Percentiles rank a stretch among this genome's conserved stretches.
Conservation (phyloP, 495 filamentous ascomycete genomes). For the Aspergillus homomorphus region DNA sequence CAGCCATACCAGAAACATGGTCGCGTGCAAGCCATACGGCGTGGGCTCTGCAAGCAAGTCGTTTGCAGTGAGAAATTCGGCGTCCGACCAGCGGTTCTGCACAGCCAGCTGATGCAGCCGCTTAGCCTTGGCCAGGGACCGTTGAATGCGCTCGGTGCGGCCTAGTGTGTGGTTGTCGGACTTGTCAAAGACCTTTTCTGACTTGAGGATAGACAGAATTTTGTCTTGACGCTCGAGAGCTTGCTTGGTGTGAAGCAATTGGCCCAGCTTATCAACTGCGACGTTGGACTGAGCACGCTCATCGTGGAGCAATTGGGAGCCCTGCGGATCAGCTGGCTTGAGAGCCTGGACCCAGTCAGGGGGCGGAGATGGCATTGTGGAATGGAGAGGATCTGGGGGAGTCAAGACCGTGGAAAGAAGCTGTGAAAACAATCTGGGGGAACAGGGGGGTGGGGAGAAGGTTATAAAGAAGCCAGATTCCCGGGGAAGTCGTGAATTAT, state of each 20-base stretch:
- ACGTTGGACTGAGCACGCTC: conserved; percentile 61
- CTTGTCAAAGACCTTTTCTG: conserved; percentile 66
- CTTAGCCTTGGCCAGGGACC: conserved; percentile 61
- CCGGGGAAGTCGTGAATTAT: conserved; percentile 7
- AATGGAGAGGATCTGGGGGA: neutral
- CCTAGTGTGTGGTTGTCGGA: conserved; percentile 65
- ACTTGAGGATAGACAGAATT: conserved; percentile 53
- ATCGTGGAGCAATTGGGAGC: conserved; percentile 54
- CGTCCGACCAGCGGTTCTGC: conserved; percentile 58
- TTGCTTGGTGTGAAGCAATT: conserved; percentile 59
- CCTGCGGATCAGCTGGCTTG: conserved; percentile 59
- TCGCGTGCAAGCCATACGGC: conserved; percentile 65
- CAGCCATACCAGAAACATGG: conserved; percentile 60
- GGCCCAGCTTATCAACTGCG: conserved; percentile 55
- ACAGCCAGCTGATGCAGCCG: conserved; percentile 60
- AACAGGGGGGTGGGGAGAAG: neutral
- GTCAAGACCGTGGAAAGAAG: conserved; percentile 7
- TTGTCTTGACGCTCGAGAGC: conserved; percentile 49
- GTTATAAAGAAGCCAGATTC: conserved; percentile 5
- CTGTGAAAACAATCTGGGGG: conserved; percentile 10
- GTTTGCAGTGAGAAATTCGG: conserved; percentile 58
- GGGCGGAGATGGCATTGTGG: conserved; percentile 38
- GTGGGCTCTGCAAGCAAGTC: conserved; percentile 63
- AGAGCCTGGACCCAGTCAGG: conserved; percentile 65
- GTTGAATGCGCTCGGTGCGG: conserved; percentile 60